These are phyloP conservation scores for Dissophora globulifera DNA, from an alignment of 192 early-diverging fungal genomes.

Conservation along the genomic window DNA sequence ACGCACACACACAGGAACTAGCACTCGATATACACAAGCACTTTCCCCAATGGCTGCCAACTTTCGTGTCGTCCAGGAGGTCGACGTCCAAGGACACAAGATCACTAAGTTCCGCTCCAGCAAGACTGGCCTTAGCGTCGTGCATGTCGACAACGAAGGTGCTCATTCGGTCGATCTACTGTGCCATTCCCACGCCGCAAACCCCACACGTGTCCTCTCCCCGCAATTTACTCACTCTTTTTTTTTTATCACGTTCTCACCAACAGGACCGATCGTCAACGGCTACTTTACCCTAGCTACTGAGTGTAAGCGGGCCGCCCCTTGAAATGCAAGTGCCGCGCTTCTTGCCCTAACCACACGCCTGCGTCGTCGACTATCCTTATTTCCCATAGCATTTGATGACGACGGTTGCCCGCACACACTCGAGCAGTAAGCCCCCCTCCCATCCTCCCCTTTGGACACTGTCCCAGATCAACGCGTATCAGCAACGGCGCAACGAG, in stretches of 20 bases:
- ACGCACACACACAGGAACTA: background rate
- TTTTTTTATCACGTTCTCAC: background rate
- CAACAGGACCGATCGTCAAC: conserved; percentile 64
- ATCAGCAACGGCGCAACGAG: background rate
- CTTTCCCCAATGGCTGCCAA: conserved; percentile 50
- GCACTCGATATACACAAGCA: too few relatives aligned
- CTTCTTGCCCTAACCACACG: too few relatives aligned
- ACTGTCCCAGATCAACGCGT: too few relatives aligned
- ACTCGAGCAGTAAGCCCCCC: conserved; percentile 65
- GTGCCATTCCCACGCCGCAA: too few relatives aligned
- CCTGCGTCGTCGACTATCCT: conserved; percentile 1
- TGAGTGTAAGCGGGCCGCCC: conserved; percentile 59
- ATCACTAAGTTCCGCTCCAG: conserved; percentile 62
- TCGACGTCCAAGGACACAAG: conserved; percentile 59
- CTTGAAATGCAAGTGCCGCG: too few relatives aligned
- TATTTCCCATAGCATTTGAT: conserved; percentile 55
- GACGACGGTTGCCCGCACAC: conserved; percentile 71
- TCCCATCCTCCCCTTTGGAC: too few relatives aligned
- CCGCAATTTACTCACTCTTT: background rate
- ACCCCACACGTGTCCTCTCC: background rate
- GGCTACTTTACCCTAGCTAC: conserved; percentile 68
- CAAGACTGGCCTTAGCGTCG: conserved; percentile 64
- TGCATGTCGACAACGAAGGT: conserved; percentile 66
- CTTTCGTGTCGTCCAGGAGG: conserved; percentile 56
- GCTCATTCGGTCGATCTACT: too few relatives aligned